Evolutionary conservation across 2,329 filamentous ascomycete species (phyloP).

Genomic region (Cordyceps pruinosa): DNA sequence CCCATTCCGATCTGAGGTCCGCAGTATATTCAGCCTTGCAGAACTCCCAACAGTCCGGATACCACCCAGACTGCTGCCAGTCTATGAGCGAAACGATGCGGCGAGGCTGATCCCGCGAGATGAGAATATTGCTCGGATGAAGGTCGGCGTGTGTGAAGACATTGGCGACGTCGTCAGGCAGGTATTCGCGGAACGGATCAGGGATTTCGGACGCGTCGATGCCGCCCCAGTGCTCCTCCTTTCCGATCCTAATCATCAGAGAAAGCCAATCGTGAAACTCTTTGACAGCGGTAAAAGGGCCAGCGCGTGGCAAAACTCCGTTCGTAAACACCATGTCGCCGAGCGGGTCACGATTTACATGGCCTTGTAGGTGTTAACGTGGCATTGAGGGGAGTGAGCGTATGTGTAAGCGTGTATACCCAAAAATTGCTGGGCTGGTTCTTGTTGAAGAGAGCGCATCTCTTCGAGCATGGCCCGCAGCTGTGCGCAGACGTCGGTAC

Average conservation of each 20-base stretch:
- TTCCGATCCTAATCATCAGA: constrained; percentile 2
- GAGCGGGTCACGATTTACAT: constrained; percentile 11
- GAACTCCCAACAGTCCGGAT: not conserved
- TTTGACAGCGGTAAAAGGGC: constrained; percentile 9
- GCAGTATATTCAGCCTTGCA: not conserved
- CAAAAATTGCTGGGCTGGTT: not conserved
- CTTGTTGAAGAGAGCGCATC: not conserved
- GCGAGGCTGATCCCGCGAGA: not conserved
- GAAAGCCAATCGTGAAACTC: constrained; percentile 16
- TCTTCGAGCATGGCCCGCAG: not conserved
- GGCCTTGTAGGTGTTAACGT: constrained; percentile 5
- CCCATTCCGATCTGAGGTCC: not conserved
- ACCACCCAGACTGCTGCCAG: not conserved
- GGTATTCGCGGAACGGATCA: not conserved
- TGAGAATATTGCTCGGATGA: not conserved
- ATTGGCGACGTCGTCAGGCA: not conserved
- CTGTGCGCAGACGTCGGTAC: not conserved
- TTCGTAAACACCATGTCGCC: constrained; percentile 9
- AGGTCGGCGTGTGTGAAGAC: not conserved
- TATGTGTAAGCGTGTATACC: not conserved
- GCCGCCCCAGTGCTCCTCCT: not conserved
- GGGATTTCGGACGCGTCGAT: not conserved
- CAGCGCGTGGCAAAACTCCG: constrained; percentile 3
- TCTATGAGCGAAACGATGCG: not conserved
- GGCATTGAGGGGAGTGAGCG: not conserved